These are phyloP conservation scores for Ceratopteris richardii DNA, from an alignment of 75 land plant genomes.

Conservation along the genomic window DNA sequence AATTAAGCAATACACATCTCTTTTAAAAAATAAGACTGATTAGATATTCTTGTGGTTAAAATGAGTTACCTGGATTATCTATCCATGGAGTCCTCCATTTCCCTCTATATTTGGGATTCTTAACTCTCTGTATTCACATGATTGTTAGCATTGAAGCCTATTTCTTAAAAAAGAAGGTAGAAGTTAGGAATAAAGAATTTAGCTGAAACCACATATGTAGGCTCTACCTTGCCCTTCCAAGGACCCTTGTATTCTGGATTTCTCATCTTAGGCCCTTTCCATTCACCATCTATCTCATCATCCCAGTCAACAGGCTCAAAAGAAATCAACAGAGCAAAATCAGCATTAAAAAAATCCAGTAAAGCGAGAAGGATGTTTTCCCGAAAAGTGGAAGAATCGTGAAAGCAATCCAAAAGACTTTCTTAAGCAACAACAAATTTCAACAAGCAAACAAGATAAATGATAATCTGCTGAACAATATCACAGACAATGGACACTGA, in stretches of 20 bases:
- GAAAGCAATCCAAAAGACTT: too few relatives aligned
- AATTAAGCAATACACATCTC: too few relatives aligned
- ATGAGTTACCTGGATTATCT: conserved; percentile 80
- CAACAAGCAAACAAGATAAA: too few relatives aligned
- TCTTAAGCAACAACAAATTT: too few relatives aligned
- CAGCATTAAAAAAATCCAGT: neutral
- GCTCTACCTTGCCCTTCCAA: conserved; percentile 80
- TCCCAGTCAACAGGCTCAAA: conserved; percentile 92
- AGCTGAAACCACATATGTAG: neutral
- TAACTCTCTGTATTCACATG: conserved; percentile 65
- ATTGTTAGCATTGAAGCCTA: neutral
- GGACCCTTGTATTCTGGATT: conserved; percentile 93
- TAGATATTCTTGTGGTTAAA: too few relatives aligned
- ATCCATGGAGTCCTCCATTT: conserved; percentile 90
- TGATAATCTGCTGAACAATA: neutral
- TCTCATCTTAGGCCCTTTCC: conserved; percentile 76
- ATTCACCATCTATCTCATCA: conserved; percentile 92
- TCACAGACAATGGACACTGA: neutral
- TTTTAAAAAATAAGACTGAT: too few relatives aligned
- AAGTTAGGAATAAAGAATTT: neutral
- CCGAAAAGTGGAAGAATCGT: too few relatives aligned
- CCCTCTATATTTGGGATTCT: conserved; percentile 95
- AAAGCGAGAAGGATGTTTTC: too few relatives aligned
- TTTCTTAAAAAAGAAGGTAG: neutral
- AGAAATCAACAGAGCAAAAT: neutral